Conservation (phyloP, 169 alveolate species). For the Amoebophrya sp. region DNA sequence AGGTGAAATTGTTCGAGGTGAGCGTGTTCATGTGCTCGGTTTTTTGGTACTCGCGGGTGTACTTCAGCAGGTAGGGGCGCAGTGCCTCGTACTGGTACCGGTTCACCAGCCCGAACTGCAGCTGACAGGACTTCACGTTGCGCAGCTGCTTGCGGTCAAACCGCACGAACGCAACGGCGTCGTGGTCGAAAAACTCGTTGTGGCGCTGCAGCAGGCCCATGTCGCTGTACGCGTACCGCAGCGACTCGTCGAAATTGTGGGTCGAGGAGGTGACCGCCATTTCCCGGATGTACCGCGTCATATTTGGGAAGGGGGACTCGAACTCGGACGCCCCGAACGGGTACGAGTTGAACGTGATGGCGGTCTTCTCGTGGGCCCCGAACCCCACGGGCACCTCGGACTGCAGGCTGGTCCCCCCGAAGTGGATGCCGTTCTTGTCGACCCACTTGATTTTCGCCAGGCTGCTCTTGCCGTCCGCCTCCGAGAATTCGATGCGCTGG, state of each 20-base stretch:
- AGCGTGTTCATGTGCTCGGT: not conserved
- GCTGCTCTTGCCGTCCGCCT: not conserved
- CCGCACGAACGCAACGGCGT: not conserved
- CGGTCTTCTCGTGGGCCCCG: not conserved
- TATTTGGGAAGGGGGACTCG: not conserved
- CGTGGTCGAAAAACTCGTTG: not conserved
- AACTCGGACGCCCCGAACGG: not conserved
- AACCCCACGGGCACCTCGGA: not conserved
- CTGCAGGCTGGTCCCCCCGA: not conserved
- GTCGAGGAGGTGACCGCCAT: not conserved
- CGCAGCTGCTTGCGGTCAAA: not conserved
- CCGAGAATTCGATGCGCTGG: not conserved
- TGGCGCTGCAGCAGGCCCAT: not conserved
- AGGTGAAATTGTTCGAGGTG: not conserved
- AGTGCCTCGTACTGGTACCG: slow-evolving; percentile 22
- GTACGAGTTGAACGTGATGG: not conserved
- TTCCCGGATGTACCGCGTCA: slow-evolving; percentile 9
- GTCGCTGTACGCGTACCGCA: slow-evolving; percentile 15
- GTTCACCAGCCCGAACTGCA: not conserved
- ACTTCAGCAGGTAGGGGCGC: not conserved
- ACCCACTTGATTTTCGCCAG: not conserved
- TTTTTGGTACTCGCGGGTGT: slow-evolving; percentile 11
- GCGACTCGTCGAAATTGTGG: not conserved
- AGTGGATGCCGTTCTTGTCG: not conserved
- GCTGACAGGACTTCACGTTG: not conserved